These are phyloP conservation scores for Malus sieversii DNA, from an alignment of 306 rosid species.

Conservation along the genomic window DNA sequence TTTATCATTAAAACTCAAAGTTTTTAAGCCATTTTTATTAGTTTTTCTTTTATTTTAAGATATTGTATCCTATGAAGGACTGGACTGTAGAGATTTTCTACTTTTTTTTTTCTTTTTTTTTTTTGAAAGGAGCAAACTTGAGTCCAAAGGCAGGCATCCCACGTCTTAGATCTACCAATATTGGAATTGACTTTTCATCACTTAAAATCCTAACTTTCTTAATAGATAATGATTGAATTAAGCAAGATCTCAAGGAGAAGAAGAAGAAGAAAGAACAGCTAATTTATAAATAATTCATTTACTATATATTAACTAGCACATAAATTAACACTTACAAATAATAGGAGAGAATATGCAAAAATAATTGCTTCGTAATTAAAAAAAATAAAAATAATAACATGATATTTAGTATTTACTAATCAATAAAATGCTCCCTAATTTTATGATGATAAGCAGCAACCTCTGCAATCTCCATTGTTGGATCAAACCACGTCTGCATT, in stretches of 20 bases:
- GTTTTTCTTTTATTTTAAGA: neutral
- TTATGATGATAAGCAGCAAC: neutral
- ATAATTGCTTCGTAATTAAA: neutral
- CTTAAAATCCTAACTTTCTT: neutral
- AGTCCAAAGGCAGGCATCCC: neutral
- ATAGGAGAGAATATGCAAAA: neutral
- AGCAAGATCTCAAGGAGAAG: neutral
- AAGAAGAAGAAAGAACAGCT: neutral
- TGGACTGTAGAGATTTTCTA: neutral
- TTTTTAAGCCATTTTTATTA: no score
- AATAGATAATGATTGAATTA: neutral
- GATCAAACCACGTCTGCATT: neutral
- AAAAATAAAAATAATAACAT: neutral
- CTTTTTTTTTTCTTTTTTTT: neutral
- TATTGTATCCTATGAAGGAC: neutral
- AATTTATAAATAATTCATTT: neutral
- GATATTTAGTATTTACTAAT: conserved; percentile 5
- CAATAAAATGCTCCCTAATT: neutral
- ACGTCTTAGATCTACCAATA: neutral
- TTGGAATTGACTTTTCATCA: neutral
- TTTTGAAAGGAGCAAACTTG: neutral
- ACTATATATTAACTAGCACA: neutral
- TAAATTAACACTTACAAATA: neutral
- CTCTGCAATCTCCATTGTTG: neutral
- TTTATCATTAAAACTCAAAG: no score